Conservation (phyloP, 1,284 basidiomycete species). For the Sanghuangporus sanghuang region DNA sequence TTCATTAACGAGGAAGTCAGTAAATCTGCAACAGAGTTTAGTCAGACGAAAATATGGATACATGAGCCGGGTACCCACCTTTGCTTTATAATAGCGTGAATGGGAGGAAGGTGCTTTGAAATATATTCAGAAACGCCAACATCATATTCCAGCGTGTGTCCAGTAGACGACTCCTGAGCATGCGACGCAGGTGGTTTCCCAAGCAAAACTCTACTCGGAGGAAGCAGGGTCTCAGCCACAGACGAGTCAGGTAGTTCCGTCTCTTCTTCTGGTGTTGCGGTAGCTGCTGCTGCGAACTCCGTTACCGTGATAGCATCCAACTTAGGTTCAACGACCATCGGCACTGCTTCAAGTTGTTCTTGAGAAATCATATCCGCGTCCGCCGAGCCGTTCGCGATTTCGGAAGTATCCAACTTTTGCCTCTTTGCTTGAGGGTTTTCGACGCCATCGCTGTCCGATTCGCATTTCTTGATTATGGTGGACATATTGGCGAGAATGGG, state of each 20-base stretch:
- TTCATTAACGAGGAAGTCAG: conserved; percentile 91
- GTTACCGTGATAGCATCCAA: background rate
- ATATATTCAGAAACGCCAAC: conserved; percentile 92
- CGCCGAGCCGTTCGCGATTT: background rate
- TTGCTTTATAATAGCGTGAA: conserved; percentile 93
- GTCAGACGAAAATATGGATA: conserved; percentile 1
- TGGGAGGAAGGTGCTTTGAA: conserved; percentile 60
- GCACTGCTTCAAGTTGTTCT: conserved; percentile 2
- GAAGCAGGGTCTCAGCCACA: conserved; percentile 47
- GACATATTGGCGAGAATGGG: background rate
- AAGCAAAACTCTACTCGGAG: conserved; percentile 66
- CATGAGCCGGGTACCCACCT: conserved; percentile 44
- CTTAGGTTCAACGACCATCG: conserved; percentile 19
- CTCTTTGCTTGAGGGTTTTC: conserved; percentile 4
- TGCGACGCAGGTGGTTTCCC: conserved; percentile 48
- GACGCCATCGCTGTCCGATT: background rate
- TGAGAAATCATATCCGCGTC: background rate
- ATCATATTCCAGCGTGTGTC: conserved; percentile 70
- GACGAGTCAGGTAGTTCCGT: background rate
- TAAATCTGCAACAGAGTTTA: conserved; percentile 57
- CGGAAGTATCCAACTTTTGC: conserved; percentile 7
- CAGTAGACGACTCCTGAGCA: conserved; percentile 42
- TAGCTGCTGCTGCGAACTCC: background rate
- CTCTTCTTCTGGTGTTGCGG: background rate
- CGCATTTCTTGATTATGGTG: background rate